A percentile compares a stretch with the other conserved stretches of the same genome.
Conservation (phyloP, 75 land plant species). For the Cunninghamia lanceolata region DNA sequence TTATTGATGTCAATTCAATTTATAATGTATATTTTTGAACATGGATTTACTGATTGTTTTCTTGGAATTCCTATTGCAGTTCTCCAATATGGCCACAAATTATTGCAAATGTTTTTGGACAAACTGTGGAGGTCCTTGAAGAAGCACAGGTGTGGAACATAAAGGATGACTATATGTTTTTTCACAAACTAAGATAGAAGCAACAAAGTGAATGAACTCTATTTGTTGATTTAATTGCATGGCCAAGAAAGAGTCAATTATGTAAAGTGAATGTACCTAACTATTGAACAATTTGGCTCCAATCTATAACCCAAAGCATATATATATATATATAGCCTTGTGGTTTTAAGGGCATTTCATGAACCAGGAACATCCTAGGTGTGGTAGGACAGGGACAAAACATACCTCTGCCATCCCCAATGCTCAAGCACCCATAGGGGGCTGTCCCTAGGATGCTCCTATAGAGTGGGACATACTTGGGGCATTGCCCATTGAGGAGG, state of each 20-base stretch:
- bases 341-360: too few species aligned
- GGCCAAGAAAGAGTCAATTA: background rate
- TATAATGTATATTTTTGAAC: background rate
- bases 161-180: background rate
- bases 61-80: slow-evolving; percentile 13
- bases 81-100: slow-evolving; percentile 42
- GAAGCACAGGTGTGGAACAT: slow-evolving; percentile 29
- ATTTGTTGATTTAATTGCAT: background rate
- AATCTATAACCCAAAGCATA: background rate
- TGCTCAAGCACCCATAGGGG: too few species aligned
- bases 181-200: background rate
- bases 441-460: too few species aligned
- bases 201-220: background rate
- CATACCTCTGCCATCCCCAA: too few species aligned
- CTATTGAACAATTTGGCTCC: background rate
- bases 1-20: background rate
- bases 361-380: too few species aligned
- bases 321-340: too few species aligned
- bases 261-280: background rate
- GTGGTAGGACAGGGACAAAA: too few species aligned
- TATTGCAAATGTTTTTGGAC: slow-evolving; percentile 43
- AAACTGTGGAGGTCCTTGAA: slow-evolving; percentile 43
- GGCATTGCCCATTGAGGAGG: too few species aligned
- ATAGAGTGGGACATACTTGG: too few species aligned
- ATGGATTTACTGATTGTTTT: background rate